Percentiles rank a stretch among this genome's conserved stretches.
These are phyloP conservation scores for Lipomyces sp. DNA, from an alignment of 805 yeast species.

Conservation along the genomic window DNA sequence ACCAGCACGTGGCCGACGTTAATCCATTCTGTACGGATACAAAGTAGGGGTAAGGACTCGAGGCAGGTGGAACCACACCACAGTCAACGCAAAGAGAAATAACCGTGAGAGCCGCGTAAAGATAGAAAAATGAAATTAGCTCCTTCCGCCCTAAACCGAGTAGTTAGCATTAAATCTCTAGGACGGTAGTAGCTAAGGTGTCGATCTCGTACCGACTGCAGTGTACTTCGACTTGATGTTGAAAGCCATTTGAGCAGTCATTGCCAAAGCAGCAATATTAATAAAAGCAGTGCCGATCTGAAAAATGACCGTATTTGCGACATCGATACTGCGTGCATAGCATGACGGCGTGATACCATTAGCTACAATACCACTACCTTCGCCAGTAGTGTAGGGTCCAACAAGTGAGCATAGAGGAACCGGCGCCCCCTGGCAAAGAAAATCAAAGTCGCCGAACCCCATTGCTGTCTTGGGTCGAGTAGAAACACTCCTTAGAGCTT, in stretches of 20 bases:
- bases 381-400: conserved; percentile 52
- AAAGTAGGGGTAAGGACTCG: conserved; percentile 74
- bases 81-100: conserved; percentile 81
- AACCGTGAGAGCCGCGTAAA: conserved; percentile 61
- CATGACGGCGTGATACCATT: conserved; percentile 76
- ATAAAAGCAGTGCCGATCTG: conserved; percentile 86
- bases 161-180: background rate
- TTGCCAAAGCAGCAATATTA: conserved; percentile 72
- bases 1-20: conserved; percentile 70
- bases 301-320: conserved; percentile 90
- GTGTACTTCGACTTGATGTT: conserved; percentile 85
- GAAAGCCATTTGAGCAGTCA: conserved; percentile 73
- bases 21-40: conserved; percentile 81
- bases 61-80: conserved; percentile 90
- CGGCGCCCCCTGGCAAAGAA: conserved; percentile 68
- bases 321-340: conserved; percentile 81
- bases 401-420: conserved; percentile 82
- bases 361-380: conserved; percentile 39
- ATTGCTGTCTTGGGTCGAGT: conserved; percentile 43
- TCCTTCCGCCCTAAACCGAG: conserved; percentile 65
- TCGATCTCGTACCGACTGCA: conserved; percentile 63
- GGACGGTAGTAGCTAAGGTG: background rate
- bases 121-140: conserved; percentile 72
- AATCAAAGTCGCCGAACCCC: conserved; percentile 70
- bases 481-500: background rate